Evolutionary conservation across 805 yeast genomes (phyloP), one percentile per base, ranked within the genome.

Genomic region (Cyberlindnera saturnus): DNA sequence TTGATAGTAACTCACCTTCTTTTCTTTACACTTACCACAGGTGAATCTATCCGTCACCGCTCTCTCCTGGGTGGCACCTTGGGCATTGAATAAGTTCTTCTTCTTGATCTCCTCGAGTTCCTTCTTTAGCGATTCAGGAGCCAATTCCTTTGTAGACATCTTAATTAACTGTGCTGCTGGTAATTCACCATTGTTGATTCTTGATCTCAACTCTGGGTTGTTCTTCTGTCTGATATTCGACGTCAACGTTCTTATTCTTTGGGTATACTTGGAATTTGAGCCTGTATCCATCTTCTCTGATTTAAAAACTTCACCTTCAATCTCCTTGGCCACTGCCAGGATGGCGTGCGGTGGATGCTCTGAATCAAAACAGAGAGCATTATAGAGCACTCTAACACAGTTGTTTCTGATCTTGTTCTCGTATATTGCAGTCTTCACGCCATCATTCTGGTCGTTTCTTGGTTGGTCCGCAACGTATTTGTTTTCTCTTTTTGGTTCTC

Each of bases 21-120:
- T 89, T 63, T 89, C 91, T 67, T 91, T 93, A 77, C 99, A 93
- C 65, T 91, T 93, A 40, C 98, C 97, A 67, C 99, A 93, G 2
- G 95, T 84, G 64, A 93, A 93, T 64, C 98, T 75, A 64, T 91
- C 98, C 7, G 99, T 93, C 32, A 88, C 89, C 1, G 98, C 96
- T 56, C 97, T 77, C 70, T 89, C 88, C 57, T 91, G 93, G 6
- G 87, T 89, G 6, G 99, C 98, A 56, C 97, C 96, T 66, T 88
- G 97, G 3, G 99, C 99, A 61, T 91, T 95, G 65, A 86, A 91
- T 61, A 93, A 71, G 64, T 93, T 93, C 64, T 87, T 85, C 61
- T 86, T 82, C 58, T 86, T 88, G 54, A 93, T 75, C 56, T 84
- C 81, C 57, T 88, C 95, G 52, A 90, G 73, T 61, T 90, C 93